Percentiles rank a stretch among this genome's conserved stretches.
These are phyloP conservation scores for Ilyonectria mors-panacis DNA, from an alignment of 2,329 filamentous ascomycete species.

Conservation along the genomic window DNA sequence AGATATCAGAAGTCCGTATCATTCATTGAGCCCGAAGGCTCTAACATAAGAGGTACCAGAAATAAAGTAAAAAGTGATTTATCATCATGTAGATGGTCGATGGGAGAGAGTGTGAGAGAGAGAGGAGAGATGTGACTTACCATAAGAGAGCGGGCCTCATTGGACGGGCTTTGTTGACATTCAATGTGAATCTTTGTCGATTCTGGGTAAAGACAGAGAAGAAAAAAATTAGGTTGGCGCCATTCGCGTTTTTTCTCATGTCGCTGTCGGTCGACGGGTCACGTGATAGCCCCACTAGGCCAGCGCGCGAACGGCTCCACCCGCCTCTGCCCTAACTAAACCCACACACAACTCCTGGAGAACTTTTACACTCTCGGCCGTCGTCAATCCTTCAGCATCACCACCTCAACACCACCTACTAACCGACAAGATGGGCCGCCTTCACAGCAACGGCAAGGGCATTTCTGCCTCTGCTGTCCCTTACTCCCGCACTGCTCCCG, in stretches of 20 bases:
- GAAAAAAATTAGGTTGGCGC: conserved; percentile 18
- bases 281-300: background rate
- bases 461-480: conserved; percentile 96
- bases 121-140: conserved; percentile 52
- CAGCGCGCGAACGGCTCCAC: conserved; percentile 15
- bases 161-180: conserved; percentile 2
- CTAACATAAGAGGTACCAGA: conserved; percentile 99
- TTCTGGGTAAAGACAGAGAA: background rate
- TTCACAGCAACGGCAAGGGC: conserved; percentile 99
- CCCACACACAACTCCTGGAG: conserved; percentile 33
- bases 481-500: conserved; percentile 92
- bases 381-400: conserved; percentile 50
- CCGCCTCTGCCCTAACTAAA: conserved; percentile 61
- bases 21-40: conserved; percentile 80
- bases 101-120: conserved; percentile 35
- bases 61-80: conserved; percentile 67
- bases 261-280: too few species aligned
- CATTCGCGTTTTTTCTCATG: too few species aligned
- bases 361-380: conserved; percentile 47
- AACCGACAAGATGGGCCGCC: conserved; percentile 86
- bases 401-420: conserved; percentile 54
- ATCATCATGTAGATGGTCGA: conserved; percentile 76
- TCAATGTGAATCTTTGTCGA: conserved; percentile 3
- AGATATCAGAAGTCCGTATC: conserved; percentile 85
- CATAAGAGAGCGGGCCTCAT: conserved; percentile 26